Evolutionary conservation across 441 rosid genomes (phyloP), one percentile per base, ranked within the genome.

Genomic region (Oxalis stricta): DNA sequence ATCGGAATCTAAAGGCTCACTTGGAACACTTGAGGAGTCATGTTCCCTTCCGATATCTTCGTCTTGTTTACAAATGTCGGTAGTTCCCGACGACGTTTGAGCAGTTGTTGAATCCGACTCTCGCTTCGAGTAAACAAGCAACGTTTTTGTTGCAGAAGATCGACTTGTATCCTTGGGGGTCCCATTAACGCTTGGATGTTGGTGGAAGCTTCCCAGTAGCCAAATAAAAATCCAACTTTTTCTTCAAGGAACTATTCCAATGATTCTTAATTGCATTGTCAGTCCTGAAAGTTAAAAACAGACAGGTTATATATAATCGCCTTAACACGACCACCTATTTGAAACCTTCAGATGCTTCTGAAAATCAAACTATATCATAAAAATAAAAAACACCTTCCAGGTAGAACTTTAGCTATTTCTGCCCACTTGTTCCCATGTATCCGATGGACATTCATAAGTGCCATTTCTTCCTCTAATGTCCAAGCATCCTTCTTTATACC

Each of bases 201-300:
- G 84, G 75, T n/a, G 96, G 88, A 56, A 84, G 88, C 37, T 71
- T 48, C 53, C 89, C 95, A 7, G 81, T 77, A 37, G 72, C 68
- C 58, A 68, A 50, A 66, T 68, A 84, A 65, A 76, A 70, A 34
- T 87, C 94, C 48, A 80, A 48, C 50, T 92, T 92, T 69, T 80
- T 87, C 83, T 87, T 92, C 83, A 92, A 44, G 50, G 97, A 87
- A 57, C 97, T 84, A 57, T 92, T 92, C 99, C 99, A 92, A 44
- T 87, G 99, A 54, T 92, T 87, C 68, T 92, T 92, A 48, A 84
- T 87, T 29, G 99, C 64, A 56, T 92, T 87, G 53, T 87, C 89
- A 39, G 95, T 92, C 78, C 99, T 92, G 79, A 45, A 59, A n/a
- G n/a, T n/a, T 44, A 50, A 68, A 41, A 23, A 53, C 44, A 51